Evolutionary conservation across 768 basidiomycete genomes (phyloP).

Genomic region (Kwoniella mangroviensis): DNA sequence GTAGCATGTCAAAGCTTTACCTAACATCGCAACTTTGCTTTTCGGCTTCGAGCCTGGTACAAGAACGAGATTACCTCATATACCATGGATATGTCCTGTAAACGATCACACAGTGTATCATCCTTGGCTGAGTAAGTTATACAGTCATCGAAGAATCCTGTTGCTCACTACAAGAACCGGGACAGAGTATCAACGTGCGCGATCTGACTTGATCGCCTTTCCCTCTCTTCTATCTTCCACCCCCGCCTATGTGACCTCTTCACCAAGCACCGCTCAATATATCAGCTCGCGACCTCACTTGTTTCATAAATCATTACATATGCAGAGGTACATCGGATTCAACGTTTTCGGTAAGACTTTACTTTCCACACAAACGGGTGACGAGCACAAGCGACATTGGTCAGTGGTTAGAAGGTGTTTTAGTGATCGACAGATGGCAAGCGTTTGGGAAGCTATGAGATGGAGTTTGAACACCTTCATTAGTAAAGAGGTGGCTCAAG

Average conservation of each 20-base stretch:
- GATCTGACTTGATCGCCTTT: conserved; percentile 37
- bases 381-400: conserved; percentile 34
- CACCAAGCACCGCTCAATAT: conserved; percentile 8
- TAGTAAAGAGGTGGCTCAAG: conserved; percentile 18
- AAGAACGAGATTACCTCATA: conserved; percentile 33
- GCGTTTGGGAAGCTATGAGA: conserved; percentile 27
- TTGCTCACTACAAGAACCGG: neutral
- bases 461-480: conserved; percentile 23
- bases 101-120: conserved; percentile 31
- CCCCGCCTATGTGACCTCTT: conserved; percentile 30
- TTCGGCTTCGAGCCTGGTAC: conserved; percentile 37
- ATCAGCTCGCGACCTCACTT: conserved; percentile 10
- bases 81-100: conserved; percentile 37
- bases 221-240: conserved; percentile 21
- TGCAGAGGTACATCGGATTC: conserved; percentile 28
- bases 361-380: conserved; percentile 28
- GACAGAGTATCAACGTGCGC: conserved; percentile 33
- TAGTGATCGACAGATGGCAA: conserved; percentile 28
- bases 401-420: conserved; percentile 39
- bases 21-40: conserved; percentile 28
- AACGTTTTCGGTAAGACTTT: conserved; percentile 37
- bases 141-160: neutral
- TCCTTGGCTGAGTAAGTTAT: conserved; percentile 41
- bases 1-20: conserved; percentile 34
- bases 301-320: conserved; percentile 28